Conservation (phyloP, 2,329 filamentous ascomycete genomes). For the Basipetospora chlamydospora region DNA sequence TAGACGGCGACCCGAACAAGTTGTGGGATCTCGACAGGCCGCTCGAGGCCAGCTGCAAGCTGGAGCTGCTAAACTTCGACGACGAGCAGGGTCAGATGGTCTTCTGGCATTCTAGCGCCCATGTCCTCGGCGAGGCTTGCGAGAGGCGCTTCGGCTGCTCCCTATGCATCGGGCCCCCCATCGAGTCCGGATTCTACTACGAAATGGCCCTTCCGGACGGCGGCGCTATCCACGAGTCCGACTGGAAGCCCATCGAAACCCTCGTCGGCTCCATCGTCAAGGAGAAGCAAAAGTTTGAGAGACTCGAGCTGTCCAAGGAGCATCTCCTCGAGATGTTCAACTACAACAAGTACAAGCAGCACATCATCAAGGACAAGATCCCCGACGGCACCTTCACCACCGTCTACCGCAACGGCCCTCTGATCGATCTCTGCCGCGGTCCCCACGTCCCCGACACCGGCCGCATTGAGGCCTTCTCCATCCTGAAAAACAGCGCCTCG, state of each 20-base stretch:
- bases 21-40: constrained; percentile 91
- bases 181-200: constrained; percentile 90
- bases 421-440: constrained; percentile 90
- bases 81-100: constrained; percentile 59
- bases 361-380: constrained; percentile 91
- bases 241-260: constrained; percentile 75
- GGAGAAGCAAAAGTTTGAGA: constrained; percentile 91
- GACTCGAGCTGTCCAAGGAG: constrained; percentile 76
- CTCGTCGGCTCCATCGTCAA: constrained; percentile 77
- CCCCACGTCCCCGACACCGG: constrained; percentile 87
- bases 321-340: constrained; percentile 88
- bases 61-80: constrained; percentile 76
- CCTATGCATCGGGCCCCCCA: constrained; percentile 85
- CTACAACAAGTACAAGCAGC: constrained; percentile 97
- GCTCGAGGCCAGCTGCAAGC: constrained; percentile 71
- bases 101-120: constrained; percentile 95
- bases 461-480: constrained; percentile 85
- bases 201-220: constrained; percentile 77
- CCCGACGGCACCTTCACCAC: constrained; percentile 73
- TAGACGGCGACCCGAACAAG: constrained; percentile 56
- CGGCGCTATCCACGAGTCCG: constrained; percentile 53
- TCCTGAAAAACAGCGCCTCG: constrained; percentile 64
- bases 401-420: constrained; percentile 82
- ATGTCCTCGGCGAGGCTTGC: constrained; percentile 87
- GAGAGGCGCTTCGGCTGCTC: constrained; percentile 84